These are phyloP conservation scores for Boletus edulis DNA, from an alignment of 768 basidiomycete species.

Conservation along the genomic window DNA sequence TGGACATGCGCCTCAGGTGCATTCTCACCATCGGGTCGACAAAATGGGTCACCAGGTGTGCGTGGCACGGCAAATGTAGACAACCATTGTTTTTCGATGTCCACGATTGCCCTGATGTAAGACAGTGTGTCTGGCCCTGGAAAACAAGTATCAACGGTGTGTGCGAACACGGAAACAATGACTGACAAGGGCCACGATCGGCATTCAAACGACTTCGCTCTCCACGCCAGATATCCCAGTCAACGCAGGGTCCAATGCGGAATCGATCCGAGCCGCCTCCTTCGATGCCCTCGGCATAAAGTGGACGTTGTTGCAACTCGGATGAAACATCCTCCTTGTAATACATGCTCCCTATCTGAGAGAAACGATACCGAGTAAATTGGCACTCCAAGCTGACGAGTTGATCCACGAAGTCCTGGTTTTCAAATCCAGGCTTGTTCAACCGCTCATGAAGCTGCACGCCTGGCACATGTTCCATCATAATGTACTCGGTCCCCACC, in stretches of 20 bases:
- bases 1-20: background rate
- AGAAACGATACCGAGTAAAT: constrained; percentile 22
- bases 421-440: background rate
- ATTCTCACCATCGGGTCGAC: background rate
- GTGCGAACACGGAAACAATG: too few species aligned
- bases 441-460: constrained; percentile 16
- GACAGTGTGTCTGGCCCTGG: background rate
- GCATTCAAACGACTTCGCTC: constrained; percentile 1
- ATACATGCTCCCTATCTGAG: constrained; percentile 35
- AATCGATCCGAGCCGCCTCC: constrained; percentile 29
- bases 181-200: constrained; percentile 35
- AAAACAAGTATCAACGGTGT: too few species aligned
- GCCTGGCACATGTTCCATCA: constrained; percentile 32
- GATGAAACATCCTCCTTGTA: constrained; percentile 29
- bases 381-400: constrained; percentile 21
- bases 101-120: background rate
- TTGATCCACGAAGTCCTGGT: constrained; percentile 11
- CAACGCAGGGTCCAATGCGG: constrained; percentile 5
- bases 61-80: background rate
- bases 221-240: constrained; percentile 9
- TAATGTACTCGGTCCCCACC: constrained; percentile 33
- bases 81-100: background rate
- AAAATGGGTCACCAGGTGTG: background rate
- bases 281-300: constrained; percentile 25
- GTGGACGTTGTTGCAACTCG: constrained; percentile 6